Base-by-base conservation (phyloP, 495 filamentous ascomycete species). In the Astrocystis sublimbata region DNA sequence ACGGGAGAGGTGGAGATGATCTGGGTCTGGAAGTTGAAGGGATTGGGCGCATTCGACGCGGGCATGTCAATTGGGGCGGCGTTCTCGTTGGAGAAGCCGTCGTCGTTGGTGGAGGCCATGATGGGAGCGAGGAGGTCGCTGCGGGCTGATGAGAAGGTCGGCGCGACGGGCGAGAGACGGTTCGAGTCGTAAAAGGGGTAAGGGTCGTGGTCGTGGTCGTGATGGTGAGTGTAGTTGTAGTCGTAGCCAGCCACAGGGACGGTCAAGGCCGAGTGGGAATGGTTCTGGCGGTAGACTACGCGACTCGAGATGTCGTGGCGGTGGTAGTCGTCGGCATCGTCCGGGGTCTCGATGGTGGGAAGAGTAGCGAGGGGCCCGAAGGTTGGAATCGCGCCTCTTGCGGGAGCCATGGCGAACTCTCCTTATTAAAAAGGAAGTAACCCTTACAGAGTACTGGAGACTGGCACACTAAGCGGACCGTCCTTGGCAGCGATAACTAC, bases 11-110 rank as follows among this genome's bases (percentile, higher is more conserved):
- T 88, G 9, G 89, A 85, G 69, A 92, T 88, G 21, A 89, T 79
- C 66, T 90, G 88, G 13, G 94, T 89, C 75, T 93, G 85, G 77
- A 98, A 98, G 77, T 97, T 98, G 85, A 98, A 98, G 3, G 92
- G 93, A 69, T 81, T 77, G 60, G 73, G 75, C 33, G 70, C 64
- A 67, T 76, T 68, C 71, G 58, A 75, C 68, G 58, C 63, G 13
- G 67, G 63, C 17, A 66, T 57, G 40, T 70, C 69, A 52, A 68
- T 61, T 23, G 70, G 61, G 31, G 57, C 63, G 0, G 58, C 19
- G 33, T 63, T 66, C 31, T 72, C 70, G 55, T 58, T 67, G 43
- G 50, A 63, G 40, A 64, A 82, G 36, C 45, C 60, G 43, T 56
- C 59, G 56, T 56, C 66, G 36, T 71, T 70, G 49, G 68, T 73